Percentiles rank a stretch among this genome's conserved stretches.
Conservation (phyloP, 2,329 filamentous ascomycete species). For the Sclerotinia spermophila region DNA sequence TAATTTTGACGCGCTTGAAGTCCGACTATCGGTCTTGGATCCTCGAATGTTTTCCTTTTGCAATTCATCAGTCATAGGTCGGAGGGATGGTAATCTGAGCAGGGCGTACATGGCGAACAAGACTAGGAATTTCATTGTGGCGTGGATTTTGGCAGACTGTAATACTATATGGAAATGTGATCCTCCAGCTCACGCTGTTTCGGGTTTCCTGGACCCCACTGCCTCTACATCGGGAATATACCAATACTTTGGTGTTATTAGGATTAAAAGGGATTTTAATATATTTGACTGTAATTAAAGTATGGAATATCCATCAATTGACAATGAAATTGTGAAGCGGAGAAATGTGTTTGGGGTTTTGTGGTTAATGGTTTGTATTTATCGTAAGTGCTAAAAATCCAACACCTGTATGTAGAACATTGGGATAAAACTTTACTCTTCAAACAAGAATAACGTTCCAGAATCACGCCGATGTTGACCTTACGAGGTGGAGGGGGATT, state of each 20-base stretch:
- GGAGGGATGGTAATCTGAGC: slow-evolving; percentile 21
- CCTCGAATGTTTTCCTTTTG: slow-evolving; percentile 3
- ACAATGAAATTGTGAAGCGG: neutral
- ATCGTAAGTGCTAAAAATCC: neutral
- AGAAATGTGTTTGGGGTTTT: neutral
- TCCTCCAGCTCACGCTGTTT: neutral
- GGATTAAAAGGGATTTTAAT: neutral
- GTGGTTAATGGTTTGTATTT: no score
- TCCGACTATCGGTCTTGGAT: neutral
- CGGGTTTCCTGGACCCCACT: neutral
- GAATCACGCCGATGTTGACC: neutral
- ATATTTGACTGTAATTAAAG: neutral
- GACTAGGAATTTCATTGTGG: neutral
- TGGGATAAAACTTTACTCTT: neutral
- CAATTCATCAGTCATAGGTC: neutral
- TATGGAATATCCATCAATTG: neutral
- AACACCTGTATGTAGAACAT: no score
- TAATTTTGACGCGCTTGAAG: neutral
- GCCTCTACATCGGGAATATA: neutral
- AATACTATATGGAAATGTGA: neutral
- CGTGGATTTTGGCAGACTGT: neutral
- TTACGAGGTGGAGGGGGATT: neutral
- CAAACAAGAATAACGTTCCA: neutral
- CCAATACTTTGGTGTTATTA: slow-evolving; percentile 4
- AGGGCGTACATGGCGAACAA: slow-evolving; percentile 25